phyloP scores from a whole-genome alignment of 139 green algal genomes.

The Chlamydomonas applanata region DNA sequence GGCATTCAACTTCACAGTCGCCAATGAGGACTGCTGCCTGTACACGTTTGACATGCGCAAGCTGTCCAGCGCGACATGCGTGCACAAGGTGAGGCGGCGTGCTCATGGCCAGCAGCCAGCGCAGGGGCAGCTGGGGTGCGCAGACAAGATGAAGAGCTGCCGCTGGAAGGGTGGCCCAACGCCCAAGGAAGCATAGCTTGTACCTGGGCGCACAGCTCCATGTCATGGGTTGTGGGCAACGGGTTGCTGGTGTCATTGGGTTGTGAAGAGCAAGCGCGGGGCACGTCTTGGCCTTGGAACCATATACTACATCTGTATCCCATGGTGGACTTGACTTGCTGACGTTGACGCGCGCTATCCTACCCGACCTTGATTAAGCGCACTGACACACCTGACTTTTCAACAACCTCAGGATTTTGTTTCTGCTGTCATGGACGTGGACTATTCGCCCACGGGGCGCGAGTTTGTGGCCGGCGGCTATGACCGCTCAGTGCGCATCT shows the following conservation, averaged over 20 bases:
- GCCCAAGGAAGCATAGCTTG: not conserved
- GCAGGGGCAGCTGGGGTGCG: too few species aligned
- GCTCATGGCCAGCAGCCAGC: too few species aligned
- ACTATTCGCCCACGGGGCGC: constrained; percentile 94
- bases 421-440: constrained; percentile 94
- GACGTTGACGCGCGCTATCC: not conserved
- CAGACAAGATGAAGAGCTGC: too few species aligned
- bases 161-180: not conserved
- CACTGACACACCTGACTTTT: too few species aligned
- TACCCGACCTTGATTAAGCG: too few species aligned
- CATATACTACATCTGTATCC: too few species aligned
- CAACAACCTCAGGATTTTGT: constrained; percentile 85
- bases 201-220: too few species aligned
- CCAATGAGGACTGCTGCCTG: constrained; percentile 93
- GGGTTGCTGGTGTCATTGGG: too few species aligned
- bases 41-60: constrained; percentile 98
- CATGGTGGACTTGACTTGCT: not conserved
- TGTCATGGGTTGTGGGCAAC: too few species aligned
- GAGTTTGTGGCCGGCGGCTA: constrained; percentile 97
- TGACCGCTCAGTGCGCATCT: constrained; percentile 94
- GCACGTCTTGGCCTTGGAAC: too few species aligned
- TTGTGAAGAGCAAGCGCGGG: too few species aligned
- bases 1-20: constrained; percentile 96
- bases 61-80: constrained; percentile 73
- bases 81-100: constrained; percentile 77